Base-by-base conservation (phyloP, 192 early-diverging fungal species). In the Coemansia sp. region DNA sequence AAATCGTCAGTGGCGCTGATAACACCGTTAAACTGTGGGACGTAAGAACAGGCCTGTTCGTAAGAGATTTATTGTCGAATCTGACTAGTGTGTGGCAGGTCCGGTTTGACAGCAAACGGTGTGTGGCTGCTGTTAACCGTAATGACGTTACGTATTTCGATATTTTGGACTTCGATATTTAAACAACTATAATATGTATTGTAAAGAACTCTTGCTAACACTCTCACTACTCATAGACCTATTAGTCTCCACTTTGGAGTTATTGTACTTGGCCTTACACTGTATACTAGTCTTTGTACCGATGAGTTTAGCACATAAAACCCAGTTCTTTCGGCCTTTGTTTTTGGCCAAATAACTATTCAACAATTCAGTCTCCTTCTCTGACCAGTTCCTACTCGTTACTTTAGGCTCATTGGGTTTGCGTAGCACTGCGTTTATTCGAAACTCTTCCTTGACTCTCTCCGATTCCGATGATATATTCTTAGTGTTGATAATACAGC, bases 21-120 rank as follows among this genome's bases (percentile, higher is more conserved):
- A 93, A 92, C 7, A 94, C 94, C 0, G 86, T 99, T 31, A 98
- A 98, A 75, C 88, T 98, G 71, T 99, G 98, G 97, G 96, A 99
- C 73, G 87, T 97, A n/a, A 84, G 88, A 15, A 92, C 94, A 20
- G 97, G 97, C 10, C 79, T 88, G 33, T 91, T 93, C 69, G 85
- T 93, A 0, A 86, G 95, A 7, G 95, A 99, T 72, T 79, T 98
- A 29, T 79, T 98, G 20, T 86, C 87, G 0, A 89, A 91, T 22
- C 85, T 98, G 18, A 84, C 86, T 16, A 93, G 95, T 15, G 96
- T 99, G 1, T 99, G 98, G 98, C 90, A 96, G 67, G 93, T 96
- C 29, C 80, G 89, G 66, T 98, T 99, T 90, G 95, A 98, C 80
- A 89, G 93, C 54, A 87, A 89, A 29, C 90, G 88, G 64, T 97